Evolutionary conservation across 306 rosid genomes (phyloP).

Genomic region (Vigna radiata): DNA sequence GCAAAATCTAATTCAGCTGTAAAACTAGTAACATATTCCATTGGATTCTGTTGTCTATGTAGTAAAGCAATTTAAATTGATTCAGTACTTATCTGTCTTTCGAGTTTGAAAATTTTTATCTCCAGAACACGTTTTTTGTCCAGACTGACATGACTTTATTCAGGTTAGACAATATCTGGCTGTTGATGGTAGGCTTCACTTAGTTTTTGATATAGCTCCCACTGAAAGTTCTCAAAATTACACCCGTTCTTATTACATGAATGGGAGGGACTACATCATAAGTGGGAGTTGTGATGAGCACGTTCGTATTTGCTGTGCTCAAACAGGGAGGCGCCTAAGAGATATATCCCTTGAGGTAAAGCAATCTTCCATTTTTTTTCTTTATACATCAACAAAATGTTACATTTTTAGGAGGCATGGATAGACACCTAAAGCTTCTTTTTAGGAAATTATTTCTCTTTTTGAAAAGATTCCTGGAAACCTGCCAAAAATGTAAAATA

Average conservation of each 20-base stretch:
- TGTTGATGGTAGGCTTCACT: constrained; percentile 85
- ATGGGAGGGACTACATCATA: constrained; percentile 83
- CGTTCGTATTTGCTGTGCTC: constrained; percentile 84
- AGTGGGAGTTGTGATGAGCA: constrained; percentile 94
- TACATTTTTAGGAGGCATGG: background rate
- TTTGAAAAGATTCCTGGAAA: background rate
- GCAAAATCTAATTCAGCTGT: constrained; percentile 33
- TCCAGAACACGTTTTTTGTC: constrained; percentile 14
- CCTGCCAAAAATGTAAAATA: background rate
- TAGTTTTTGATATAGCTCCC: constrained; percentile 74
- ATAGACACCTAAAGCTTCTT: background rate
- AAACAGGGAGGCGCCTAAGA: constrained; percentile 82
- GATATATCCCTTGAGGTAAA: constrained; percentile 82
- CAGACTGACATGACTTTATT: constrained; percentile 42
- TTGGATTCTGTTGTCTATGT: background rate
- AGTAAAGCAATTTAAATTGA: constrained; percentile 10
- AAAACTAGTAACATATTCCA: background rate
- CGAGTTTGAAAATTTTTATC: constrained; percentile 29
- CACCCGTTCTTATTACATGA: constrained; percentile 88
- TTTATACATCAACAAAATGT: background rate
- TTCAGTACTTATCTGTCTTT: constrained; percentile 9
- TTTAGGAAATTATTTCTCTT: background rate
- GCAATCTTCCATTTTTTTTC: constrained; percentile 32
- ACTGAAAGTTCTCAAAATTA: constrained; percentile 78
- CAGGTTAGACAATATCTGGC: constrained; percentile 85